These are phyloP conservation scores for Psophocarpus tetragonolobus DNA, from an alignment of 306 rosid genomes.

Conservation along the genomic window DNA sequence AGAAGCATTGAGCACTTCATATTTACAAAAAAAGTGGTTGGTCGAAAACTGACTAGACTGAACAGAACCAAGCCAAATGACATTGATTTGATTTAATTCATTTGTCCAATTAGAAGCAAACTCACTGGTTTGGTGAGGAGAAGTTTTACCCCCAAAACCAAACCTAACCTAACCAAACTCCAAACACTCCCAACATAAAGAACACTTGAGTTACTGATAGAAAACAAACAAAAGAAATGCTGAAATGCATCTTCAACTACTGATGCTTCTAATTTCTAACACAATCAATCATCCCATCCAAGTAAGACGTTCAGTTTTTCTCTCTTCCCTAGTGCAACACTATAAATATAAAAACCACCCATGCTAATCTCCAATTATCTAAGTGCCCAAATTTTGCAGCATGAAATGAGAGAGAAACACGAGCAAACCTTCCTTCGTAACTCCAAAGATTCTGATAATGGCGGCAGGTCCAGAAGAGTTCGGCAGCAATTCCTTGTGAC, in stretches of 20 bases:
- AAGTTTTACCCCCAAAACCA: not conserved
- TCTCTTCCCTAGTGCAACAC: not conserved
- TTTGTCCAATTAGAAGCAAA: not conserved
- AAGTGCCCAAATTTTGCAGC: not conserved
- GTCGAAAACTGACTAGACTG: not conserved
- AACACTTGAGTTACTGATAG: not conserved
- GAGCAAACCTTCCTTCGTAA: constrained; percentile 81
- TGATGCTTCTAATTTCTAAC: not conserved
- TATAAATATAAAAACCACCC: not conserved
- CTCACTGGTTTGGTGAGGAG: not conserved
- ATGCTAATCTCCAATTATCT: not conserved
- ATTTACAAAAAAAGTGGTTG: not conserved
- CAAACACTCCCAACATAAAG: not conserved
- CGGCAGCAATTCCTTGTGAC: constrained; percentile 62
- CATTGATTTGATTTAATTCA: not conserved
- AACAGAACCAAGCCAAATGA: constrained; percentile 3
- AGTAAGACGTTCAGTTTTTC: not conserved
- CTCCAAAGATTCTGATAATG: constrained; percentile 89
- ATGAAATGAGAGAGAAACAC: not conserved
- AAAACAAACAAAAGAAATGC: constrained; percentile 3
- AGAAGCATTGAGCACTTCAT: constrained; percentile 21
- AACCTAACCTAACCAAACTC: not conserved
- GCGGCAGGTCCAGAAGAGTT: constrained; percentile 80
- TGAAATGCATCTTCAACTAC: constrained; percentile 12
- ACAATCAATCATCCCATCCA: not conserved